Evolutionary conservation across 176 grass and related monocot species (phyloP), one percentile per base, ranked within the genome.

Genomic region (maize (Zea mays)): DNA sequence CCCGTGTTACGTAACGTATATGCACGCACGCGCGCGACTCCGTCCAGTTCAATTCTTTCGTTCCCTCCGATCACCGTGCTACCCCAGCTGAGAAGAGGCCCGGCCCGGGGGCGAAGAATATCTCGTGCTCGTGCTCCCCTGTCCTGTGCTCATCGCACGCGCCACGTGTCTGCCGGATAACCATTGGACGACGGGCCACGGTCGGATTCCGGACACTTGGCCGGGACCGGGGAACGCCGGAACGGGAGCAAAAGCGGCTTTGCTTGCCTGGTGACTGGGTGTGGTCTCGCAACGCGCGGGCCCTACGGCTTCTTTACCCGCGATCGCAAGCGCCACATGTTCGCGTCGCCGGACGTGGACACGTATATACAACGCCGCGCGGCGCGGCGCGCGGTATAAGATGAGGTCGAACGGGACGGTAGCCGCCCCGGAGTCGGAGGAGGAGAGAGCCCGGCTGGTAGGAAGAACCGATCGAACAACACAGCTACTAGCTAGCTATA

Each of bases 111-210:
- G 7, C 11, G 36, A 21, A 74, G 70, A 68, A 64, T 71, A 57
- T 63, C 63, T 75, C 3, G 52, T 20, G 36, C 38, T 62, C 54
- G 21, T 55, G 54, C n/a, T n/a, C n/a, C n/a, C n/a, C n/a, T n/a
- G n/a, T n/a, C n/a, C n/a, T n/a, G n/a, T n/a, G n/a, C 60, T 13
- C 50, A 2, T 36, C 58, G 11, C 14, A 43, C 1, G 35, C 14
- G 71, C 86, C 81, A 84, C 81, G 81, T 84, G 78, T 71, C 71
- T 46, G 86, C 41, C 36, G 74, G 80, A 83, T 79, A 83, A 40
- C 55, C 75, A 88, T 73, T 6, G 75, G 67, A 50, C 33, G 73
- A 47, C 64, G 38, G 37, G 66, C 48, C 74, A 1, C 10, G 45
- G 36, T 41, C n/a, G 9, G 86, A 75, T 80, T 38, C 37, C 44